Evolutionary conservation across 345 rosid species (phyloP).

Genomic region (Lepidium aucheri): DNA sequence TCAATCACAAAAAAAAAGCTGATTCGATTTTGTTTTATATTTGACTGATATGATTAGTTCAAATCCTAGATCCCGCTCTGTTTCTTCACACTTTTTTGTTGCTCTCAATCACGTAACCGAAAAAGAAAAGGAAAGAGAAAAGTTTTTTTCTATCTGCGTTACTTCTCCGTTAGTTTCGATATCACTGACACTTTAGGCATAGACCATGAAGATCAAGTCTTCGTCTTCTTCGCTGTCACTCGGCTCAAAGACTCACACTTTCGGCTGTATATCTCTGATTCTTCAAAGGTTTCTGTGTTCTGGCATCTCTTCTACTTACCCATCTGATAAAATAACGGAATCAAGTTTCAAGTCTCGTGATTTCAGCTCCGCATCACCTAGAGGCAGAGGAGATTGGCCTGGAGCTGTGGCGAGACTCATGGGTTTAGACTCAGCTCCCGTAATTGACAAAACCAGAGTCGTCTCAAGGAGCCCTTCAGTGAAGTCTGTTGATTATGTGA

Average conservation of each 20-base stretch:
- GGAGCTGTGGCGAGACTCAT: slow-evolving; percentile 74
- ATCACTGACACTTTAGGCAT: slow-evolving; percentile 16
- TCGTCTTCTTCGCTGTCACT: slow-evolving; percentile 31
- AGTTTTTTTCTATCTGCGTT: slow-evolving; percentile 14
- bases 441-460: neutral
- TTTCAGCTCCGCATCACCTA: neutral
- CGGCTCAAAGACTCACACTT: slow-evolving; percentile 29
- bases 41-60: slow-evolving; percentile 26
- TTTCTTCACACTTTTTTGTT: slow-evolving; percentile 3
- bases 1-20: neutral
- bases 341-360: slow-evolving; percentile 10
- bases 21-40: neutral
- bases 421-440: slow-evolving; percentile 54
- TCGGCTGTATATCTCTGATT: slow-evolving; percentile 43
- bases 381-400: slow-evolving; percentile 24
- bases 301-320: slow-evolving; percentile 43
- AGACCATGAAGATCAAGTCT: slow-evolving; percentile 36
- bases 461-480: slow-evolving; percentile 44
- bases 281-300: slow-evolving; percentile 54
- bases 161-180: slow-evolving; percentile 18
- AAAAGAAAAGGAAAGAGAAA: neutral
- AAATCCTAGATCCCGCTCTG: slow-evolving; percentile 51
- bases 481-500: slow-evolving; percentile 32
- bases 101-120: neutral
- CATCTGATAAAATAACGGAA: slow-evolving; percentile 43